A percentile compares a stretch with the other conserved stretches of the same genome.
phyloP scores from a whole-genome alignment of 2,329 filamentous ascomycete genomes.

The Ascocoryne sarcoides region DNA sequence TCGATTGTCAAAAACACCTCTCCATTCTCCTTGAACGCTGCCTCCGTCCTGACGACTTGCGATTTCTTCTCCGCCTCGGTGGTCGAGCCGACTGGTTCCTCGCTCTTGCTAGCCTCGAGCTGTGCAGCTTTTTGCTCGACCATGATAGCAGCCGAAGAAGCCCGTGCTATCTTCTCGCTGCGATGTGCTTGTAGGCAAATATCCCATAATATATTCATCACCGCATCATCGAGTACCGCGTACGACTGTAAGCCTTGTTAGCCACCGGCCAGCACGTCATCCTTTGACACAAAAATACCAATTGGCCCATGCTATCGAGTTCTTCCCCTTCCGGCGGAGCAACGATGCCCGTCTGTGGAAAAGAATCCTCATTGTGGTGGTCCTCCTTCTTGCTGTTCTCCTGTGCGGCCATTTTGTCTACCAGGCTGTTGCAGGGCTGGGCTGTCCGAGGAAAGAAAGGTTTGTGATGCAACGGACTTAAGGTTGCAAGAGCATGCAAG shows the following conservation, averaged over 20 bases:
- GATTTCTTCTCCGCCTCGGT: conserved; percentile 21
- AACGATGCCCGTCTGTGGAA: conserved; percentile 37
- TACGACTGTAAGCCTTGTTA: conserved; percentile 39
- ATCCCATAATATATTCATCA: conserved; percentile 71
- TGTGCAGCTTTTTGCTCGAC: conserved; percentile 43
- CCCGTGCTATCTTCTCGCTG: conserved; percentile 68
- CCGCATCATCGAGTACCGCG: conserved; percentile 61
- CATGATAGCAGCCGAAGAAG: conserved; percentile 53
- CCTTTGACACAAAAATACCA: conserved; percentile 42
- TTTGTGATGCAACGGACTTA: conserved; percentile 12
- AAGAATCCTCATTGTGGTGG: conserved; percentile 17
- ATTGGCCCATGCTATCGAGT: conserved; percentile 39
- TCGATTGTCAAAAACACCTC: conserved; percentile 55
- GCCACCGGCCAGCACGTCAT: not conserved
- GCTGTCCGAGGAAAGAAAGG: conserved; percentile 12
- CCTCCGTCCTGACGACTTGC: conserved; percentile 52
- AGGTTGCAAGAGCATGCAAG: conserved; percentile 15
- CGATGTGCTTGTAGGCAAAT: conserved; percentile 67
- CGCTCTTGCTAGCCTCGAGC: conserved; percentile 14
- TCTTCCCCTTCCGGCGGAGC: conserved; percentile 37
- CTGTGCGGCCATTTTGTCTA: conserved; percentile 1
- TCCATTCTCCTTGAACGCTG: conserved; percentile 62
- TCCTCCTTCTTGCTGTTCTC: conserved; percentile 1
- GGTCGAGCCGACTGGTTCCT: conserved; percentile 39
- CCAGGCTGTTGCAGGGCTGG: conserved; percentile 9